Conservation (phyloP, 441 rosid genomes). For the Hura crepitans region DNA sequence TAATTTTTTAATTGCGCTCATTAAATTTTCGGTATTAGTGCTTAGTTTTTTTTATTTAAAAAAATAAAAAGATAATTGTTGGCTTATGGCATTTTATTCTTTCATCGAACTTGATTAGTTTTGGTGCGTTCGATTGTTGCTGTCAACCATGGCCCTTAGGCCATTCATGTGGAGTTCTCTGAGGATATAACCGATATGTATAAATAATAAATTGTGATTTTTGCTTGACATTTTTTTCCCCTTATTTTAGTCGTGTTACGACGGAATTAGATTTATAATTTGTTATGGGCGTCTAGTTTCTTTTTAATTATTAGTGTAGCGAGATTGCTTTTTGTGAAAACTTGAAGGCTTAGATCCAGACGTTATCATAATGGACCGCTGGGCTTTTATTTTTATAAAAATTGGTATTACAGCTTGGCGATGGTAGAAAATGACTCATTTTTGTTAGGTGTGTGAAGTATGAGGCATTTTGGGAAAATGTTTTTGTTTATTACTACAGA, state of each 20-base stretch:
- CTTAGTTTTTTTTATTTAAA: not conserved
- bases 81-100: not conserved
- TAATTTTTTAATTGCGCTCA: too few species aligned
- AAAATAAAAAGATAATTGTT: not conserved
- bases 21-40: not conserved
- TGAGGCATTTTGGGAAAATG: too few species aligned
- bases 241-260: not conserved
- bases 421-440: too few species aligned
- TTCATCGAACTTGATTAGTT: not conserved
- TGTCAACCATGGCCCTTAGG: not conserved
- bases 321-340: too few species aligned
- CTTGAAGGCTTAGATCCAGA: too few species aligned
- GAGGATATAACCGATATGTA: not conserved
- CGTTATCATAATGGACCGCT: too few species aligned
- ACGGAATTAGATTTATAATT: not conserved
- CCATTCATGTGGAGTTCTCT: not conserved
- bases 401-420: too few species aligned
- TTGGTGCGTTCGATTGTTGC: not conserved
- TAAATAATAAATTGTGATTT: not conserved
- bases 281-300: not conserved
- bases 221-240: not conserved
- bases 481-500: not conserved
- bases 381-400: too few species aligned
- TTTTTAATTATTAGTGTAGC: not conserved
- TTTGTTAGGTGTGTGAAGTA: too few species aligned